These are phyloP conservation scores for Zymoseptoria ardabiliae DNA, from an alignment of 2,329 filamentous ascomycete genomes.

Conservation along the genomic window DNA sequence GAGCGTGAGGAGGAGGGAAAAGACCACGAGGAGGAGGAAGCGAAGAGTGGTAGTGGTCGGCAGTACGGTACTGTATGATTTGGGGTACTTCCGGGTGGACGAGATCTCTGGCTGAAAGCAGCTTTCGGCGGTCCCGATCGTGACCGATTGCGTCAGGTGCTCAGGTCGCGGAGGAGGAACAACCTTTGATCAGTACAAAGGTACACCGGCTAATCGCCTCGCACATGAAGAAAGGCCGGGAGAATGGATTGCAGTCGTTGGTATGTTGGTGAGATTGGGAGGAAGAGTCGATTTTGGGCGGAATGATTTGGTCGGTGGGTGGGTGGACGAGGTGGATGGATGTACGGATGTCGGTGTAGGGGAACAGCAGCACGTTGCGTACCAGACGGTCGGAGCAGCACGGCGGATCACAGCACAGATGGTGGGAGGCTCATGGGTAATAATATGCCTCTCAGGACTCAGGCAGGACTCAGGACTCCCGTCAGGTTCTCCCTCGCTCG, in stretches of 20 bases:
- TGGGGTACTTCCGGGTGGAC: conserved; percentile 1
- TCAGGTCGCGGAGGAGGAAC: background rate
- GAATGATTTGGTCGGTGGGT: background rate
- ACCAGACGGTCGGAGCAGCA: background rate
- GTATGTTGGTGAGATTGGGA: background rate
- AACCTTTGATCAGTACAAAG: conserved; percentile 1
- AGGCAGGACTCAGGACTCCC: too few relatives aligned
- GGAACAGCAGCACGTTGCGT: background rate
- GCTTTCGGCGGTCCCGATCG: background rate
- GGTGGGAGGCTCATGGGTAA: background rate
- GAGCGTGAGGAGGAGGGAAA: conserved; percentile 1
- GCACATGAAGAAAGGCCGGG: background rate
- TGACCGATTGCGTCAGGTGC: conserved; percentile 7
- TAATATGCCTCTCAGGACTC: background rate
- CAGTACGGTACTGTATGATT: conserved; percentile 1
- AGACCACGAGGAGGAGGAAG: background rate
- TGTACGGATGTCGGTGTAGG: background rate
- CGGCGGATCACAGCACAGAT: too few relatives aligned
- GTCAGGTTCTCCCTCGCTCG: background rate
- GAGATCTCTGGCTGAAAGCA: conserved; percentile 4
- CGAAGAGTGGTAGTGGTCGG: background rate
- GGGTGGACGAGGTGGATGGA: background rate
- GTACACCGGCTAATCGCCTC: conserved; percentile 2
- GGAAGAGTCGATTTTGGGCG: background rate
- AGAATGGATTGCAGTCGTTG: background rate